Evolutionary conservation across 225 moss, liverwort and hornwort species (phyloP).

Genomic region (Asterella californica): DNA sequence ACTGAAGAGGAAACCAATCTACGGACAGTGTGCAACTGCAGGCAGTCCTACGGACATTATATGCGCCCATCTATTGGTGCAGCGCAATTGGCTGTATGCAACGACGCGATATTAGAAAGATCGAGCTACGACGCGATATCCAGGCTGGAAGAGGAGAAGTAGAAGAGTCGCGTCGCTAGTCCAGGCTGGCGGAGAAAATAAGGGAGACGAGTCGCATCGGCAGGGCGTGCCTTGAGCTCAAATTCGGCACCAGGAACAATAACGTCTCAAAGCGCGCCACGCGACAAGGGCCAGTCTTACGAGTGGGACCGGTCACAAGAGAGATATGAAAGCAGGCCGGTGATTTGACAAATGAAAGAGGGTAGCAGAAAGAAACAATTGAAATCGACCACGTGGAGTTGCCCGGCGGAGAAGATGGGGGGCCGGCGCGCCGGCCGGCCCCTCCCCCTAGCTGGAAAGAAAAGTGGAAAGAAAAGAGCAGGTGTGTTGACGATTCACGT

Average conservation of each 20-base stretch:
- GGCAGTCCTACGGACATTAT: not conserved
- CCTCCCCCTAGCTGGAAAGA: conserved; percentile 7
- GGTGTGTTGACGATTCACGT: conserved; percentile 14
- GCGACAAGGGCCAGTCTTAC: not conserved
- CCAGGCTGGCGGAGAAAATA: not conserved
- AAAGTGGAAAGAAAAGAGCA: not conserved
- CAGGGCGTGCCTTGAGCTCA: not conserved
- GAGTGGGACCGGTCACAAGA: conserved; percentile 1
- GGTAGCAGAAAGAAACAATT: not conserved
- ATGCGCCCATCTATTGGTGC: not conserved
- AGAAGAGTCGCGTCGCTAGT: conserved; percentile 1
- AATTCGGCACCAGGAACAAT: not conserved
- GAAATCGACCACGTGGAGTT: not conserved
- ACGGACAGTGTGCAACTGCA: not conserved
- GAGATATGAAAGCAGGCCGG: not conserved
- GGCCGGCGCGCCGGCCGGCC: conserved; percentile 18
- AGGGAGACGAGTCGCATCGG: not conserved
- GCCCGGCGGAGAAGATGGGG: not conserved
- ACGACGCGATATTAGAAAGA: not conserved
- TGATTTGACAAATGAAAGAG: not conserved
- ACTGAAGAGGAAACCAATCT: not conserved
- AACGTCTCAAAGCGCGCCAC: conserved; percentile 11
- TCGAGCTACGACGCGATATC: not conserved
- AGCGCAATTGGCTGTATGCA: not conserved
- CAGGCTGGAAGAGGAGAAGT: not conserved